These are phyloP conservation scores for Raphanus sativus DNA, from an alignment of 345 rosid genomes.

Conservation along the genomic window DNA sequence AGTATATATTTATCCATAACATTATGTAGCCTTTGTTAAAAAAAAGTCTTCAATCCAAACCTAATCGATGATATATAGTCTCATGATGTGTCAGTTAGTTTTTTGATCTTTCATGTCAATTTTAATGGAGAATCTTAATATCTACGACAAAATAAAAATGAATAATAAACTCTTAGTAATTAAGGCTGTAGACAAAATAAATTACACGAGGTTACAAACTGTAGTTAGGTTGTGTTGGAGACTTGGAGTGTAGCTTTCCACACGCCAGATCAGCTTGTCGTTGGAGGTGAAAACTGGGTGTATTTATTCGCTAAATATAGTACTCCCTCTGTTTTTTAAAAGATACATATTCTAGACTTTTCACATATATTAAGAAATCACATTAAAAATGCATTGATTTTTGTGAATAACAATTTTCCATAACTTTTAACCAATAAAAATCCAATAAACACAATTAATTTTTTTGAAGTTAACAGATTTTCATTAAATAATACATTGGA, in stretches of 20 bases:
- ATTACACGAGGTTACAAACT: background rate
- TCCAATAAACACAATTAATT: too few relatives aligned
- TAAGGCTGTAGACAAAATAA: background rate
- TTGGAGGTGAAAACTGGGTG: slow-evolving; percentile 26
- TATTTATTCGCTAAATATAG: background rate
- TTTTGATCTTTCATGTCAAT: background rate
- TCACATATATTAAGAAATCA: too few relatives aligned
- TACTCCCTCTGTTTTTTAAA: too few relatives aligned
- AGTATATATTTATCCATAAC: background rate
- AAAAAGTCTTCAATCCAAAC: background rate
- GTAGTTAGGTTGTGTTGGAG: background rate
- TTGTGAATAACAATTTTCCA: too few relatives aligned
- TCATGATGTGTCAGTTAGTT: background rate
- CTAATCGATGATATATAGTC: background rate
- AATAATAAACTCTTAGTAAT: background rate
- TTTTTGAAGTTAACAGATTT: too few relatives aligned
- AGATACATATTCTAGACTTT: too few relatives aligned
- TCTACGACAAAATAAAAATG: background rate
- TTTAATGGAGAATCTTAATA: background rate
- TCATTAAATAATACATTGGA: too few relatives aligned
- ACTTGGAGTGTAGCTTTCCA: slow-evolving; percentile 18
- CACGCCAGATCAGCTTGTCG: slow-evolving; percentile 29
- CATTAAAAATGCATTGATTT: too few relatives aligned
- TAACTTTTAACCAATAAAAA: too few relatives aligned
- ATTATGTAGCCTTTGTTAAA: background rate